Percentiles rank a stretch among this genome's conserved stretches.
Conservation (phyloP, 1,139 yeast species). For the Zhuliangozyma blackwelliae region DNA sequence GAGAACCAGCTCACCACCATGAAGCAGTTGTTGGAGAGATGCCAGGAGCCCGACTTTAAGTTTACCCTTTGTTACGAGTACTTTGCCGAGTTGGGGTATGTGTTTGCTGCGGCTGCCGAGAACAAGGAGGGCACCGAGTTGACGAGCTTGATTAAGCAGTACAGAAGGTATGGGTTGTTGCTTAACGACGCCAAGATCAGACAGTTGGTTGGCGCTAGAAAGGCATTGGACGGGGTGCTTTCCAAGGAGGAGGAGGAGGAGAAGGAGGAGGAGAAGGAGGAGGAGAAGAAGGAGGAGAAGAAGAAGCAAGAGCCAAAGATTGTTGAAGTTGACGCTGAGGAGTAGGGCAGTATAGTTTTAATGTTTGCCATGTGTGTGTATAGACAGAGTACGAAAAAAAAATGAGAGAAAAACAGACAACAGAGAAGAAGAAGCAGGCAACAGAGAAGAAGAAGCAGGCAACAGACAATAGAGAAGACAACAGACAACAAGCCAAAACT, state of each 20-base stretch:
- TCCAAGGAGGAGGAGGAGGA: not conserved
- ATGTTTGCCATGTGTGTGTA: too few species aligned
- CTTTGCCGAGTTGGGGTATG: conserved; percentile 46
- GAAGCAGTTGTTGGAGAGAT: conserved; percentile 11
- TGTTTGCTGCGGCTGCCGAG: conserved; percentile 35
- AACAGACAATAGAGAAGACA: too few species aligned
- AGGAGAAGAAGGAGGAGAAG: not conserved
- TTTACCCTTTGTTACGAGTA: conserved; percentile 52
- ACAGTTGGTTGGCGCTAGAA: conserved; percentile 37
- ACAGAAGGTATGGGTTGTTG: conserved; percentile 62
- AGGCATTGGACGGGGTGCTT: conserved; percentile 10
- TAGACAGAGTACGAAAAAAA: too few species aligned
- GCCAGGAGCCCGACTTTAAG: conserved; percentile 24
- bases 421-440: too few species aligned
- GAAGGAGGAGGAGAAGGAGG: not conserved
- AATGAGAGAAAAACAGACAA: too few species aligned
- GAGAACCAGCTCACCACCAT: conserved; percentile 26
- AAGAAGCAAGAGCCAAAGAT: not conserved
- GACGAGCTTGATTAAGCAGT: conserved; percentile 43
- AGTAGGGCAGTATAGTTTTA: not conserved
- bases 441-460: too few species aligned
- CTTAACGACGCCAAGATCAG: conserved; percentile 41
- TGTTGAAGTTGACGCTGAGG: conserved; percentile 4
- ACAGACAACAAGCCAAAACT: too few species aligned
- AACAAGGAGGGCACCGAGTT: conserved; percentile 29